phyloP scores from a whole-genome alignment of 257 asterid species.

The Petrea volubilis region DNA sequence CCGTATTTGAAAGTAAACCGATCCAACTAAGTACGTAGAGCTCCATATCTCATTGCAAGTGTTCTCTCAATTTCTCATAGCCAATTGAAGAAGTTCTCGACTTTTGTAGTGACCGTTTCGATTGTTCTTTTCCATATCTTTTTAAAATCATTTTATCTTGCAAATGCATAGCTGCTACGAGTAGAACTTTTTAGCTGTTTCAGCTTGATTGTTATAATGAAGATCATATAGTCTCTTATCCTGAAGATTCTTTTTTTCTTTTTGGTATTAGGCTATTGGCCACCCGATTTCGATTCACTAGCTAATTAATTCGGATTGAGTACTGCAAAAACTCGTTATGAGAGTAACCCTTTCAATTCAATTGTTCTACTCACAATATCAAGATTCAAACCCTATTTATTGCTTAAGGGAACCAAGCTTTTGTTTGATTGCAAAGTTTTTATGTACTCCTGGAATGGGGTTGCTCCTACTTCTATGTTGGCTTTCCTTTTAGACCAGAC shows the following conservation, averaged over 20 bases:
- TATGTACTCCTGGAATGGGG: too few relatives aligned
- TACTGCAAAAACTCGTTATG: too few relatives aligned
- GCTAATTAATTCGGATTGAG: too few relatives aligned
- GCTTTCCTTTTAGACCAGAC: too few relatives aligned
- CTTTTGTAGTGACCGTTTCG: slow-evolving; percentile 1
- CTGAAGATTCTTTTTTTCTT: neutral
- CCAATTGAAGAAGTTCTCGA: slow-evolving; percentile 12
- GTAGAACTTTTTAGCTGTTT: slow-evolving; percentile 18
- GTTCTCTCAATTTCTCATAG: slow-evolving; percentile 3
- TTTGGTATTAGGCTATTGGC: neutral
- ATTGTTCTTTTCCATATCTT: neutral
- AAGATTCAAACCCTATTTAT: too few relatives aligned
- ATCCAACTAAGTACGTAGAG: slow-evolving; percentile 44
- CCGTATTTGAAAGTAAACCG: slow-evolving; percentile 94
- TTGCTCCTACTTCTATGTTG: too few relatives aligned
- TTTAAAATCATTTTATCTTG: slow-evolving; percentile 6
- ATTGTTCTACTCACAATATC: too few relatives aligned
- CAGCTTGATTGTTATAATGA: neutral
- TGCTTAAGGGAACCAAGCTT: too few relatives aligned
- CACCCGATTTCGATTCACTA: too few relatives aligned
- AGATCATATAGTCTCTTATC: neutral
- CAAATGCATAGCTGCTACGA: neutral
- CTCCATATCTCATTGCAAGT: slow-evolving; percentile 19
- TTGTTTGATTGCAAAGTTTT: too few relatives aligned
- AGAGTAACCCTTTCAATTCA: too few relatives aligned